Conservation (phyloP, 257 asterid species). For the Anisodus tanguticus region DNA sequence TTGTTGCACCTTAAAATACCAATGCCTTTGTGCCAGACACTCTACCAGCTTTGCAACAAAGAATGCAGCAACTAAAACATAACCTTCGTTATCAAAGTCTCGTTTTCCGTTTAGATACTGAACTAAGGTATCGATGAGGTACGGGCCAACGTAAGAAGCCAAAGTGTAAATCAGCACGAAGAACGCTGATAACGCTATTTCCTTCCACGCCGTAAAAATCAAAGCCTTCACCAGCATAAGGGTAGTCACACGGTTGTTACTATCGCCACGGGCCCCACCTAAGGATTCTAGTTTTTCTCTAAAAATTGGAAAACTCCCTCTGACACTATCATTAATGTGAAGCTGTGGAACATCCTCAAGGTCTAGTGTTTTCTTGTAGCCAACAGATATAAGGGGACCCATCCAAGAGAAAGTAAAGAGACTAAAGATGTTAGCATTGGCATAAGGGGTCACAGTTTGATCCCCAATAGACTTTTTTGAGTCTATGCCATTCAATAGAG, state of each 20-base stretch:
- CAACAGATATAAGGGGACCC: constrained; percentile 64
- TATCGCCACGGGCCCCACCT: constrained; percentile 34
- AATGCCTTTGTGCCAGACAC: constrained; percentile 72
- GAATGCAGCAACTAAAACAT: constrained; percentile 58
- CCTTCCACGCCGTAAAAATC: constrained; percentile 57
- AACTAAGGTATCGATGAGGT: constrained; percentile 75
- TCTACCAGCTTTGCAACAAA: constrained; percentile 69
- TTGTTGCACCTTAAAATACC: constrained; percentile 74
- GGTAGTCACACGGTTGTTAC: constrained; percentile 51
- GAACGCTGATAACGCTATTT: constrained; percentile 53
- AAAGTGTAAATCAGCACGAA: constrained; percentile 52
- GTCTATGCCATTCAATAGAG: constrained; percentile 59
- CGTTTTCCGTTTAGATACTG: constrained; percentile 67
- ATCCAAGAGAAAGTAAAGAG: constrained; percentile 81
- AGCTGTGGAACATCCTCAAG: constrained; percentile 96
- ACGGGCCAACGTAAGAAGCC: constrained; percentile 77
- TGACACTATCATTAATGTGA: constrained; percentile 50
- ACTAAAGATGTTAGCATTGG: constrained; percentile 58
- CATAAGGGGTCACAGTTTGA: constrained; percentile 78
- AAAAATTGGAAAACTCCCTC: constrained; percentile 64
- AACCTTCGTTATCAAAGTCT: constrained; percentile 58
- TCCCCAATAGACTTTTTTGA: constrained; percentile 52
- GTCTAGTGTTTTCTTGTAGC: constrained; percentile 68
- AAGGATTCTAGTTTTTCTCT: constrained; percentile 50
- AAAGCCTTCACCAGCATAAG: constrained; percentile 76